Conservation (phyloP, 148 eudicot species). For the Nepenthes mirabilis region DNA sequence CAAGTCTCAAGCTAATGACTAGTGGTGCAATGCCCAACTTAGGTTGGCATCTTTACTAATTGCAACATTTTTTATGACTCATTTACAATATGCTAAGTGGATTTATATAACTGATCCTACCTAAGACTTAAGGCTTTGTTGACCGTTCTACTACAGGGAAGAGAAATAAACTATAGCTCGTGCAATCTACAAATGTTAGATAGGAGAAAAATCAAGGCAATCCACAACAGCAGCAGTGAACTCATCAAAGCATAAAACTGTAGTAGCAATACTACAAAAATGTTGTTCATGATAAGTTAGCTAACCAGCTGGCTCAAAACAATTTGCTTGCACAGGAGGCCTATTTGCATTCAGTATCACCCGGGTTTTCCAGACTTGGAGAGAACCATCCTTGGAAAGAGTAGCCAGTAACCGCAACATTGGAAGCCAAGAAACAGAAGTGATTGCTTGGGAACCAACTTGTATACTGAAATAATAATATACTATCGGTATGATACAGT, state of each 20-base stretch:
- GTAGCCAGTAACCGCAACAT: conserved; percentile 62
- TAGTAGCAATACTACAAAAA: conserved; percentile 3
- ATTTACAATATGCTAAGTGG: too few species aligned
- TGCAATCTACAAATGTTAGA: too few species aligned
- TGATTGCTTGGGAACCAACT: conserved; percentile 95
- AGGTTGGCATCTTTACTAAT: too few species aligned
- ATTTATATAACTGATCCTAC: too few species aligned
- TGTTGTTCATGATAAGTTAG: conserved; percentile 6
- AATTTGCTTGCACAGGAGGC: conserved; percentile 79
- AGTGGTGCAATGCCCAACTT: too few species aligned
- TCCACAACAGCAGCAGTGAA: not conserved
- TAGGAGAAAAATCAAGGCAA: not conserved
- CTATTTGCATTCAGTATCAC: conserved; percentile 56
- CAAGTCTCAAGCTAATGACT: too few species aligned
- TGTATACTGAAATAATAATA: conserved; percentile 47
- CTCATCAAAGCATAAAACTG: not conserved
- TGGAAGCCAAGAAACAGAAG: conserved; percentile 87
- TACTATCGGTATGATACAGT: not conserved
- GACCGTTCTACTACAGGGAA: too few species aligned
- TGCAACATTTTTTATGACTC: too few species aligned
- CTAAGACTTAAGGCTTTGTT: too few species aligned
- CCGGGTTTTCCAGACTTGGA: conserved; percentile 94
- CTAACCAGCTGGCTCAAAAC: conserved; percentile 97
- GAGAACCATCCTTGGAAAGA: conserved; percentile 75
- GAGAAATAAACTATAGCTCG: too few species aligned